Percentiles rank a stretch among this genome's conserved stretches.
These are phyloP conservation scores for Globisporangium ultimum DNA, from an alignment of 352 stramenopile genomes.

Conservation along the genomic window DNA sequence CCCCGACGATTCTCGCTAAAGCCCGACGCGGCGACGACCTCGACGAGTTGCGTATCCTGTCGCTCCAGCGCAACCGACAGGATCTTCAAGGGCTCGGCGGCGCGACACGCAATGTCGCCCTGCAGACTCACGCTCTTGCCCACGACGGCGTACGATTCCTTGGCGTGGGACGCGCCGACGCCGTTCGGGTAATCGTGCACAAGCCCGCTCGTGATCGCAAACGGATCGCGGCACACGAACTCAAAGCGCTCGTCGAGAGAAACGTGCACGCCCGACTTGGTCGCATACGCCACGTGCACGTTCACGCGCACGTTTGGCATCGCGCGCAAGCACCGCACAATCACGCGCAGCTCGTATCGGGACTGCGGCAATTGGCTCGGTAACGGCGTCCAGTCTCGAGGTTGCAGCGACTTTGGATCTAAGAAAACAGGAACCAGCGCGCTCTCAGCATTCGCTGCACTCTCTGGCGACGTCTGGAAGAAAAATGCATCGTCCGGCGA, in stretches of 20 bases:
- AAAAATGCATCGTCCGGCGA: constrained; percentile 51
- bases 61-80: constrained; percentile 55
- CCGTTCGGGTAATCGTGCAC: constrained; percentile 67
- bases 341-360: constrained; percentile 43
- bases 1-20: constrained; percentile 30
- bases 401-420: constrained; percentile 40
- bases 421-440: constrained; percentile 41
- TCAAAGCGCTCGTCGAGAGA: constrained; percentile 67
- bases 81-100: constrained; percentile 46
- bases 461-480: constrained; percentile 33
- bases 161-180: constrained; percentile 23
- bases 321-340: constrained; percentile 52
- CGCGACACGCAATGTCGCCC: constrained; percentile 46
- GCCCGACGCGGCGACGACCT: constrained; percentile 33
- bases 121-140: constrained; percentile 64
- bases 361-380: constrained; percentile 37
- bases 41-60: constrained; percentile 27
- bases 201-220: constrained; percentile 46
- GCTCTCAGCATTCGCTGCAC: constrained; percentile 8
- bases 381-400: constrained; percentile 37
- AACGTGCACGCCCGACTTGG: constrained; percentile 60
- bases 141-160: constrained; percentile 55
- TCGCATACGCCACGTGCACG: constrained; percentile 62
- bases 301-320: constrained; percentile 29
- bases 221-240: constrained; percentile 57